Conservation (phyloP, 768 basidiomycete species). For the Rhodotorula graminis region DNA sequence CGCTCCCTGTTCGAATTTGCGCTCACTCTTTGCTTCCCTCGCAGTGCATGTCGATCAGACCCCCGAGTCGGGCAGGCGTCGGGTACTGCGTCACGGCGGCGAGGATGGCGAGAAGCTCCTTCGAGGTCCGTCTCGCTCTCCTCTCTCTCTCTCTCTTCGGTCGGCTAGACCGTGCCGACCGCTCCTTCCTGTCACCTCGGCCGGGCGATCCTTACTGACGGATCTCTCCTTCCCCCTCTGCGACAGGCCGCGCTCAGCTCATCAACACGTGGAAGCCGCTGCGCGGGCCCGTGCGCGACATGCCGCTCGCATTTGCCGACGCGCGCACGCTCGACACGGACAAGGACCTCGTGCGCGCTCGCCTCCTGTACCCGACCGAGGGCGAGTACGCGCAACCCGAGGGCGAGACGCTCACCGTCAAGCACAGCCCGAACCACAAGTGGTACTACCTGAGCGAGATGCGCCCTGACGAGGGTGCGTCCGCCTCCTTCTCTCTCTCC, state of each 20-base stretch:
- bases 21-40: conserved; percentile 10
- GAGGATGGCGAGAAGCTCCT: conserved; percentile 52
- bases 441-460: conserved; percentile 35
- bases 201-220: no score
- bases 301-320: conserved; percentile 28
- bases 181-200: no score
- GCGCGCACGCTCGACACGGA: conserved; percentile 12
- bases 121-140: conserved; percentile 4
- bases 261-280: conserved; percentile 39
- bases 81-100: conserved; percentile 50
- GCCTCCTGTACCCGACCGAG: conserved; percentile 26
- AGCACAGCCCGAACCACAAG: not conserved
- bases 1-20: no score
- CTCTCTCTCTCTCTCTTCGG: not conserved
- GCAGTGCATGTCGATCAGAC: conserved; percentile 55
- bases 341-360: conserved; percentile 6
- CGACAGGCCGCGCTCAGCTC: conserved; percentile 23
- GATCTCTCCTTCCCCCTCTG: not conserved
- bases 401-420: conserved; percentile 23
- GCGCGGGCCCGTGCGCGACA: conserved; percentile 28
- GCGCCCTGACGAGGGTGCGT: conserved; percentile 27
- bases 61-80: conserved; percentile 46
- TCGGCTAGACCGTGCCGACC: no score
- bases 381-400: conserved; percentile 19
- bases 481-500: not conserved